phyloP scores from a whole-genome alignment of 306 rosid genomes.

The Glycine latifolia region DNA sequence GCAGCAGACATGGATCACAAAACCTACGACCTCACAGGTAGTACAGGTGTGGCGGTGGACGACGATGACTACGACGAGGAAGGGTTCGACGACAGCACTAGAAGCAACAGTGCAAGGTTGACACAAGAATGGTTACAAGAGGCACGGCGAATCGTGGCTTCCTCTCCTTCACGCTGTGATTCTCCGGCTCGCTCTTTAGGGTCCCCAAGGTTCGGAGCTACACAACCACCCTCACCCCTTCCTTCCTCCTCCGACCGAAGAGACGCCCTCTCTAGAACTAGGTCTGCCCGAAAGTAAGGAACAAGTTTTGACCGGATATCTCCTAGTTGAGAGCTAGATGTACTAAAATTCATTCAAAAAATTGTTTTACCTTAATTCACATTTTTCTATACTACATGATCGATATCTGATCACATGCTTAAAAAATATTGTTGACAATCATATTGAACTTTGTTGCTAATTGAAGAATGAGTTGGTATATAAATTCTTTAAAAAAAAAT shows the following conservation, averaged over 20 bases:
- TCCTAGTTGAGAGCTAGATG: no score
- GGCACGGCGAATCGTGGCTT: slow-evolving; percentile 74
- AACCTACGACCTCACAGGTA: slow-evolving; percentile 65
- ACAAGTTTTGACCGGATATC: no score
- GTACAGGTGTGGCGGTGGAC: background rate
- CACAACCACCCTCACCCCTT: slow-evolving; percentile 46
- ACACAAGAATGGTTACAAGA: slow-evolving; percentile 84
- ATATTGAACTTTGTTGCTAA: no score
- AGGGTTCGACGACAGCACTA: slow-evolving; percentile 58
- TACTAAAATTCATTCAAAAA: no score
- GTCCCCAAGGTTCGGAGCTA: slow-evolving; percentile 71
- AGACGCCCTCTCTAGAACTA: slow-evolving; percentile 67
- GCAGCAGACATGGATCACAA: slow-evolving; percentile 40
- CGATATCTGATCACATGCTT: no score
- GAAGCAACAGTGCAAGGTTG: slow-evolving; percentile 60
- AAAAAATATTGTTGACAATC: no score
- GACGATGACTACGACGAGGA: slow-evolving; percentile 41
- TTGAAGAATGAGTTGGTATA: no score
- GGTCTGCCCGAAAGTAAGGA: slow-evolving; percentile 84
- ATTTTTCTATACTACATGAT: no score
- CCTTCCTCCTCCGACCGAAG: slow-evolving; percentile 57
- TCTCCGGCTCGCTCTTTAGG: slow-evolving; percentile 68
- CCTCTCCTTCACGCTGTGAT: slow-evolving; percentile 69
- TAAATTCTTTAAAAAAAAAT: no score
- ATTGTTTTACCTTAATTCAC: no score